These are phyloP conservation scores for Conticribra guillardii DNA, from an alignment of 108 stramenopile genomes.

Conservation along the genomic window DNA sequence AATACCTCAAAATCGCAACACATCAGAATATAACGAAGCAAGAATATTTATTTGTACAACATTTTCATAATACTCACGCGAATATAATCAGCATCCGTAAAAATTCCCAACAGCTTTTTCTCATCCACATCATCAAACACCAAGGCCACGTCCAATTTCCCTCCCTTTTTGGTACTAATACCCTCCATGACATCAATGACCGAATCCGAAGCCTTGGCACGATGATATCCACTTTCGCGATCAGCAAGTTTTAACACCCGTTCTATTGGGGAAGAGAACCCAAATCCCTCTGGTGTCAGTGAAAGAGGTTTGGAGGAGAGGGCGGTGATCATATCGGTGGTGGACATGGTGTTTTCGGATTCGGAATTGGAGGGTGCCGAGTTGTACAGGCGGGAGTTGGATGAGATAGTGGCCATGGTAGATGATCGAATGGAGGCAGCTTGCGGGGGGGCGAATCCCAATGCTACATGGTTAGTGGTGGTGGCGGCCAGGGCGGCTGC, in stretches of 20 bases:
- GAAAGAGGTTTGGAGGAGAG: slow-evolving; percentile 29
- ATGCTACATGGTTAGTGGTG: neutral
- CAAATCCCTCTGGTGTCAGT: slow-evolving; percentile 82
- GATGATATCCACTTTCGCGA: slow-evolving; percentile 60
- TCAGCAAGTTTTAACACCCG: slow-evolving; percentile 60
- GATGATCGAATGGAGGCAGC: neutral
- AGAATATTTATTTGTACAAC: neutral
- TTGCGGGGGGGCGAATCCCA: slow-evolving; percentile 13
- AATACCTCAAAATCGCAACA: no score
- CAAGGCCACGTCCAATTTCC: slow-evolving; percentile 61
- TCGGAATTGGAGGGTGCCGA: neutral
- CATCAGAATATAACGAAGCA: no score
- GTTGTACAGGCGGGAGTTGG: neutral
- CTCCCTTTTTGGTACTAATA: slow-evolving; percentile 57
- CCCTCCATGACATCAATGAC: slow-evolving; percentile 84
- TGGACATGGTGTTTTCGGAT: neutral
- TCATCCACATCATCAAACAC: slow-evolving; percentile 64
- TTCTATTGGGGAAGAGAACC: slow-evolving; percentile 67
- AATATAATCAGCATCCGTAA: slow-evolving; percentile 94
- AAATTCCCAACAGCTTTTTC: slow-evolving; percentile 74
- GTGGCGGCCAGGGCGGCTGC: slow-evolving; percentile 19
- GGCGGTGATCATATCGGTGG: slow-evolving; percentile 15
- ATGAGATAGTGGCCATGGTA: neutral
- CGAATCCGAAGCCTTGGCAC: slow-evolving; percentile 58
- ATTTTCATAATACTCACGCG: slow-evolving; percentile 36